These are phyloP conservation scores for Cyclospora cayetanensis DNA, from an alignment of 169 alveolate species.

Conservation along the genomic window DNA sequence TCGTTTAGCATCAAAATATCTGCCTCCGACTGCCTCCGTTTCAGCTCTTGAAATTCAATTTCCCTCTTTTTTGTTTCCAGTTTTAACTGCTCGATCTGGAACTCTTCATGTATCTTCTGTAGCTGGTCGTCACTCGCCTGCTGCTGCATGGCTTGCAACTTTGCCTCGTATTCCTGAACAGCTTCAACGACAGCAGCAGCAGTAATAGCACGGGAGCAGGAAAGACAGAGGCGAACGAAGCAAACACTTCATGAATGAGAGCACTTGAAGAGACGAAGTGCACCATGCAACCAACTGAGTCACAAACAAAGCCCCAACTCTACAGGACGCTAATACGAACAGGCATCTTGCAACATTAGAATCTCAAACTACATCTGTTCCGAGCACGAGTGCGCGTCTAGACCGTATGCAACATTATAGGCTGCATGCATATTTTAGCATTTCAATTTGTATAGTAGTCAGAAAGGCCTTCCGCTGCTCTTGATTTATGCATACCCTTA, in stretches of 20 bases:
- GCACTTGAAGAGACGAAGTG: not conserved
- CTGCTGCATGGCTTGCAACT: slow-evolving; percentile 32
- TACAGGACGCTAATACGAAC: no score
- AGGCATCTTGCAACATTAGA: no score
- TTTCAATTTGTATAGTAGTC: no score
- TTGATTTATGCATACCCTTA: no score
- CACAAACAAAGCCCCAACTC: no score
- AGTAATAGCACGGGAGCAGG: not conserved
- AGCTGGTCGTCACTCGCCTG: slow-evolving; percentile 31
- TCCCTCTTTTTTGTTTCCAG: slow-evolving; percentile 42
- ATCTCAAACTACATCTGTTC: no score
- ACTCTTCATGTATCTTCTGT: slow-evolving; percentile 33
- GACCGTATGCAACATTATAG: no score
- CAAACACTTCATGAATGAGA: not conserved
- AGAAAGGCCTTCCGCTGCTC: no score
- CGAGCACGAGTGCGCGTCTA: no score
- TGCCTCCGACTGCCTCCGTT: slow-evolving; percentile 2
- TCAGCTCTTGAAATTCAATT: slow-evolving; percentile 5
- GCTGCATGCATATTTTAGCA: no score
- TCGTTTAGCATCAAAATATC: slow-evolving; percentile 44
- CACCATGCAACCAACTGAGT: not conserved
- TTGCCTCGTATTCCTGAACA: slow-evolving; percentile 43
- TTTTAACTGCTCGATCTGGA: slow-evolving; percentile 15
- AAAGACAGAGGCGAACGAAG: no score
- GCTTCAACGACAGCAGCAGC: not conserved